Evolutionary conservation across 2,329 filamentous ascomycete genomes (phyloP).

Genomic region (Aureobasidium uvarum): DNA sequence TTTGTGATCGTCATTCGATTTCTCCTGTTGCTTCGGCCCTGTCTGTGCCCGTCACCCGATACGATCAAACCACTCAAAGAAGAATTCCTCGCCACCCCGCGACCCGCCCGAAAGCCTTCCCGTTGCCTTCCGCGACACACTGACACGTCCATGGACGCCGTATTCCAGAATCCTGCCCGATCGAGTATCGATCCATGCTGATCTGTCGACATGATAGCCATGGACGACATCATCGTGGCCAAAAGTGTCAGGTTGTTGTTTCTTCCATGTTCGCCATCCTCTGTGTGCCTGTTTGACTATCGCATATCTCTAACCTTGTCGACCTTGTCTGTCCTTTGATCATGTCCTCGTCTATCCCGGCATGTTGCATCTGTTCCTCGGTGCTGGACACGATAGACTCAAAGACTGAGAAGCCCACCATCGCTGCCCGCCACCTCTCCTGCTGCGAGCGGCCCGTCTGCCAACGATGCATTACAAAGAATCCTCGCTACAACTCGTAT

Average conservation of each 20-base stretch:
- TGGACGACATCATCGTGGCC: conserved; percentile 3
- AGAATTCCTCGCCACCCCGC: conserved; percentile 15
- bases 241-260: neutral
- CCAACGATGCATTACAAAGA: conserved; percentile 65
- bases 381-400: conserved; percentile 57
- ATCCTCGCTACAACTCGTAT: conserved; percentile 64
- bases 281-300: neutral
- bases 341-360: conserved; percentile 47
- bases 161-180: conserved; percentile 14
- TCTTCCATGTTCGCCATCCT: neutral
- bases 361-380: conserved; percentile 65
- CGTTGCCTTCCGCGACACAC: neutral
- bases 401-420: conserved; percentile 60
- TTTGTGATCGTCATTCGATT: conserved; percentile 21
- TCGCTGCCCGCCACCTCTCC: conserved; percentile 59
- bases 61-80: conserved; percentile 1
- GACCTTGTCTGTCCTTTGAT: neutral
- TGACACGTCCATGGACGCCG: neutral
- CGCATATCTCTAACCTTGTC: neutral
- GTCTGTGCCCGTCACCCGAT: conserved; percentile 11
- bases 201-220: neutral
- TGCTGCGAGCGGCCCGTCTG: conserved; percentile 74
- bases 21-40: conserved; percentile 15
- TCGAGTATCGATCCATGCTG: neutral
- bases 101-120: conserved; percentile 3